Conservation (phyloP, 164 flowering plant species). For the Stephania yunnanensis region DNA sequence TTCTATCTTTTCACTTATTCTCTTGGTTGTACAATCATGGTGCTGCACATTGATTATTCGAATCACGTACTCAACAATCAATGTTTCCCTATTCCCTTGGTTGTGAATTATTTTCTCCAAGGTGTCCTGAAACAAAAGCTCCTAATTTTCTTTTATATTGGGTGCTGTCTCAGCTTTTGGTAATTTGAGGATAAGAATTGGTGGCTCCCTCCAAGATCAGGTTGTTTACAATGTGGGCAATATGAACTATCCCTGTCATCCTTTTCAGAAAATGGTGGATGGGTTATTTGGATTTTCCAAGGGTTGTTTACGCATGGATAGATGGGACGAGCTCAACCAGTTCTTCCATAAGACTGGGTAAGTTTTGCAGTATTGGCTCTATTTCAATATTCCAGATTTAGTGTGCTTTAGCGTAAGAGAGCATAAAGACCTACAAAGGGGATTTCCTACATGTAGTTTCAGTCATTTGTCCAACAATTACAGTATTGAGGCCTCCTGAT, state of each 20-base stretch:
- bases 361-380: background rate
- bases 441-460: background rate
- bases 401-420: background rate
- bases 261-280: conserved; percentile 42
- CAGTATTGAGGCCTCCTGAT: background rate
- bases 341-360: conserved; percentile 72
- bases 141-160: conserved; percentile 5
- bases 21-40: background rate
- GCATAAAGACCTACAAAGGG: background rate
- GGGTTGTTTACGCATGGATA: conserved; percentile 65
- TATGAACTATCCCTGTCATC: conserved; percentile 48
- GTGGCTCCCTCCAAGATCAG: conserved; percentile 92
- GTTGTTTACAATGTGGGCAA: conserved; percentile 60
- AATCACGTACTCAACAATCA: background rate
- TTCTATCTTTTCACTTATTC: background rate
- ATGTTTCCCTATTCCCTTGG: background rate
- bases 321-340: conserved; percentile 82
- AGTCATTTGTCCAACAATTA: background rate
- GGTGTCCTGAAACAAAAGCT: background rate
- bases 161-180: conserved; percentile 52
- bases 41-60: background rate
- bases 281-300: conserved; percentile 80
- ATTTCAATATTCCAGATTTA: background rate
- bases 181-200: conserved; percentile 70
- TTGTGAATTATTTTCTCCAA: background rate